Conservation (phyloP, 192 early-diverging fungal genomes). For the Phlyctochytrium bullatum region DNA sequence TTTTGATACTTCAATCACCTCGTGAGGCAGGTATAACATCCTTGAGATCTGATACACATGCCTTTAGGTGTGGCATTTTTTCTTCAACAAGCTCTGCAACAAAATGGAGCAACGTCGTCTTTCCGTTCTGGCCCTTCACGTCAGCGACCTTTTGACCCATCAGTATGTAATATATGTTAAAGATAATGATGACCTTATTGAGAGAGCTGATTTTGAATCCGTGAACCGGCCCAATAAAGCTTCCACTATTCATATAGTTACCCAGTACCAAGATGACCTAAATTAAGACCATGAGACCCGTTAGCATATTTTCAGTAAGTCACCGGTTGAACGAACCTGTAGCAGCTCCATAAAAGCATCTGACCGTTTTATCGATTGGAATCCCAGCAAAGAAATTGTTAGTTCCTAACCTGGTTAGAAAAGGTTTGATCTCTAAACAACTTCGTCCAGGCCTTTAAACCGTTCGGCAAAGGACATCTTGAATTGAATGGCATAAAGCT, state of each 20-base stretch:
- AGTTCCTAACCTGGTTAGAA: slow-evolving; percentile 21
- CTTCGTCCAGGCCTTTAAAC: slow-evolving; percentile 27
- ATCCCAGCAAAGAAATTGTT: slow-evolving; percentile 10
- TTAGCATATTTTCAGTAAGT: slow-evolving; percentile 17
- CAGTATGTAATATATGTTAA: neutral
- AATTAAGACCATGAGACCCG: neutral
- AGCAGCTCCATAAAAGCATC: slow-evolving; percentile 33
- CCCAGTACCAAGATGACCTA: slow-evolving; percentile 44
- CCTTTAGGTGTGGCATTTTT: slow-evolving; percentile 33
- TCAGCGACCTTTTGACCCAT: slow-evolving; percentile 26
- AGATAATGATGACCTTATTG: slow-evolving; percentile 32
- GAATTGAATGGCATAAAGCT: slow-evolving; percentile 27
- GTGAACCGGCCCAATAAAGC: slow-evolving; percentile 37
- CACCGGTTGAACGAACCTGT: slow-evolving; percentile 25
- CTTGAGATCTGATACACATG: slow-evolving; percentile 31
- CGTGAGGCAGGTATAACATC: slow-evolving; percentile 29
- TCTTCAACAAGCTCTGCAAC: slow-evolving; percentile 37
- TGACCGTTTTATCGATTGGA: slow-evolving; percentile 25
- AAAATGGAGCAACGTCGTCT: slow-evolving; percentile 42
- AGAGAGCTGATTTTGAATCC: slow-evolving; percentile 42
- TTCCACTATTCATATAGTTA: slow-evolving; percentile 46
- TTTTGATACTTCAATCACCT: slow-evolving; percentile 15
- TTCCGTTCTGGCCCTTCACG: slow-evolving; percentile 35
- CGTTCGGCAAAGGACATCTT: slow-evolving; percentile 36
- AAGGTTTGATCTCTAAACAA: slow-evolving; percentile 7